Evolutionary conservation across 2,329 filamentous ascomycete species (phyloP).

Genomic region (Fusarium continuum): DNA sequence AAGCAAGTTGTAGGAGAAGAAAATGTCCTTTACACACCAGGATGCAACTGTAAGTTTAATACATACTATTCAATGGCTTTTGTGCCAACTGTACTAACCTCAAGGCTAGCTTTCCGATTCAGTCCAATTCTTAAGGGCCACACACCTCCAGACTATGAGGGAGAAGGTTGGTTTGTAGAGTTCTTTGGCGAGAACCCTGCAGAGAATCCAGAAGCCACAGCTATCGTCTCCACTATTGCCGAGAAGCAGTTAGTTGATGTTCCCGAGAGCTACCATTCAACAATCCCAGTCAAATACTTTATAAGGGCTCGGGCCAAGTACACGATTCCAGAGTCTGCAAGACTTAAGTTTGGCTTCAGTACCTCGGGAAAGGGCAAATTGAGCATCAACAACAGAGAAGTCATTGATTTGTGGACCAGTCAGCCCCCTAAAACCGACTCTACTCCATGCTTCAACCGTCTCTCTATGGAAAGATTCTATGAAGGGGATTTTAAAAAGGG

Average conservation of each 20-base stretch:
- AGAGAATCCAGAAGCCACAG: neutral
- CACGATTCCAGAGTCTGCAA: neutral
- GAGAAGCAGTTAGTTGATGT: conserved; percentile 36
- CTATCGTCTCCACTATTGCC: conserved; percentile 2
- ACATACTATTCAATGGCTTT: rapidly evolving
- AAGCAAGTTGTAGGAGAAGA: conserved; percentile 35
- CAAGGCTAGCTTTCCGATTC: conserved; percentile 19
- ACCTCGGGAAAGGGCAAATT: conserved; percentile 49
- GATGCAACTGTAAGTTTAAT: conserved; percentile 27
- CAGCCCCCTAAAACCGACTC: conserved; percentile 47
- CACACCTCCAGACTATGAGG: neutral
- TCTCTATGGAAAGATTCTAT: conserved; percentile 32
- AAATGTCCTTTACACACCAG: conserved; percentile 30
- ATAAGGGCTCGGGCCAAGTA: conserved; percentile 23
- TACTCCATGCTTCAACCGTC: conserved; percentile 47
- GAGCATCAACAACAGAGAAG: conserved; percentile 45
- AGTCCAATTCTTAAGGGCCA: conserved; percentile 28
- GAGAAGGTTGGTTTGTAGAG: conserved; percentile 27
- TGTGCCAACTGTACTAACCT: neutral
- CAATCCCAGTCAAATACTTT: conserved; percentile 27
- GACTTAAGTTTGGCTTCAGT: conserved; percentile 45
- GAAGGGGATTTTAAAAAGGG: conserved; percentile 13
- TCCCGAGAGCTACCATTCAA: conserved; percentile 26
- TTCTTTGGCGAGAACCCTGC: conserved; percentile 27
- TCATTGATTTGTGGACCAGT: conserved; percentile 46